Base-by-base conservation (phyloP, 352 stramenopile genomes). In the Albugo candida region DNA sequence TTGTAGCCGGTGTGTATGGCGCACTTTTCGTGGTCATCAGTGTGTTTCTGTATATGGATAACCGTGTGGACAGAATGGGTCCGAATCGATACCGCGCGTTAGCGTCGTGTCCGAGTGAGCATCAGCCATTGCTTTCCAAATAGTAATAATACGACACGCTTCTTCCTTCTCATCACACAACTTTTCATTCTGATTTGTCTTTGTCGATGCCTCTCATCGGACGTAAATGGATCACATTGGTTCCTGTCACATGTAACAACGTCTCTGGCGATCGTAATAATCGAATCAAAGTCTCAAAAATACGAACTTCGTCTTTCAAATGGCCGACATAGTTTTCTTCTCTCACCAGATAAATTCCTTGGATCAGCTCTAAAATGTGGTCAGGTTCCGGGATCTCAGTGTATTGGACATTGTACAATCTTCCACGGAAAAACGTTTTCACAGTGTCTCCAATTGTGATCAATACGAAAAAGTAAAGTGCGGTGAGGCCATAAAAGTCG, bases 261-360 rank as follows among this genome's bases (percentile, higher is more conserved):
- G 77, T 88, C 55, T 92, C 79, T 0, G 79, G 79, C 2, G 79
- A 92, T 13, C 79, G 68, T 45, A 92, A 47, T 11, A 92, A 73
- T 21, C 79, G 74, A 37, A 92, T 65, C 36, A 92, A 64, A 21
- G 77, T 91, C 58, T 92, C 79, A 50, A 92, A 92, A 41, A 92
- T 79, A 5, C 77, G 66, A 2, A 88, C 72, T 65, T 92, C 79
- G 48, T 92, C 79, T 45, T 88, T 88, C 14, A 92, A 43, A 55
- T 92, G 79, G 5, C 79, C 79, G 18, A 92, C 70, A 42, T 92
- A 92, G 8, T 78, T 64, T 52, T 89, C 76, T 10, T 73, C 56
- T 19, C 79, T 63, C 34, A 77, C 79, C 37, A 92, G 89, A 60
- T 92, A 92, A 47, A 92, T 84, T 17, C 79, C 79, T 53, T 92